Evolutionary conservation across 768 basidiomycete genomes (phyloP).

Genomic region (Rhodotorula graminis): DNA sequence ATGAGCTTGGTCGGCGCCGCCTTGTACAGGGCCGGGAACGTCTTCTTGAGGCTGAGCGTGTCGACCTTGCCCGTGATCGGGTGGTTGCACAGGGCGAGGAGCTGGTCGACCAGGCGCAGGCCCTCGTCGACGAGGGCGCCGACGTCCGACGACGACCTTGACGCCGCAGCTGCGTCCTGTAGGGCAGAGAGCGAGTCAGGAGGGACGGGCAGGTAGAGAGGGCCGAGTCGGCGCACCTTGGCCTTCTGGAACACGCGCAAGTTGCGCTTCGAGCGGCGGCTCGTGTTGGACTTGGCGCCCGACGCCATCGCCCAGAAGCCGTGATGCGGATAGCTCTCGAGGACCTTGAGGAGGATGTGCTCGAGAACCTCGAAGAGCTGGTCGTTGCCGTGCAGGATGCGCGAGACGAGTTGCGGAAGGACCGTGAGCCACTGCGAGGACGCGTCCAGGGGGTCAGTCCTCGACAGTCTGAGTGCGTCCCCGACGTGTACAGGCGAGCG

Average conservation of each 20-base stretch:
- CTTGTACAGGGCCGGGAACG: slow-evolving; percentile 25
- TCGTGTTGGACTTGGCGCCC: slow-evolving; percentile 75
- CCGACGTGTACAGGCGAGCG: not conserved
- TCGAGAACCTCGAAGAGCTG: slow-evolving; percentile 61
- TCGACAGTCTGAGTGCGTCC: not conserved
- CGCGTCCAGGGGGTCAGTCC: not conserved
- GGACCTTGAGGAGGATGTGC: slow-evolving; percentile 64
- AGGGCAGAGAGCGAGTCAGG: not conserved
- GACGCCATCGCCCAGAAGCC: slow-evolving; percentile 88
- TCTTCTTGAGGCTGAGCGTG: slow-evolving; percentile 27
- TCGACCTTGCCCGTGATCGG: slow-evolving; percentile 25
- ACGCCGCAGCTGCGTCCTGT: not conserved
- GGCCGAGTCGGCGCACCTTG: slow-evolving; percentile 38
- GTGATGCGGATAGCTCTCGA: slow-evolving; percentile 82
- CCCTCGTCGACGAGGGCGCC: slow-evolving; percentile 27
- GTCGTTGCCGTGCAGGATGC: slow-evolving; percentile 69
- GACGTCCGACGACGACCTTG: not conserved
- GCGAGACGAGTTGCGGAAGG: slow-evolving; percentile 92
- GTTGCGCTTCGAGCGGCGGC: slow-evolving; percentile 60
- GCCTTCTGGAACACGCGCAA: slow-evolving; percentile 44
- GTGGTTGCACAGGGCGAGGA: slow-evolving; percentile 35
- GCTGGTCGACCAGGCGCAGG: slow-evolving; percentile 29
- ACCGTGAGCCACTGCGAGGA: slow-evolving; percentile 79
- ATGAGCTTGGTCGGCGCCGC: slow-evolving; percentile 54
- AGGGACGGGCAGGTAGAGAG: too few species aligned